phyloP scores from a whole-genome alignment of 768 basidiomycete genomes.

The Pleurotus eryngii region DNA sequence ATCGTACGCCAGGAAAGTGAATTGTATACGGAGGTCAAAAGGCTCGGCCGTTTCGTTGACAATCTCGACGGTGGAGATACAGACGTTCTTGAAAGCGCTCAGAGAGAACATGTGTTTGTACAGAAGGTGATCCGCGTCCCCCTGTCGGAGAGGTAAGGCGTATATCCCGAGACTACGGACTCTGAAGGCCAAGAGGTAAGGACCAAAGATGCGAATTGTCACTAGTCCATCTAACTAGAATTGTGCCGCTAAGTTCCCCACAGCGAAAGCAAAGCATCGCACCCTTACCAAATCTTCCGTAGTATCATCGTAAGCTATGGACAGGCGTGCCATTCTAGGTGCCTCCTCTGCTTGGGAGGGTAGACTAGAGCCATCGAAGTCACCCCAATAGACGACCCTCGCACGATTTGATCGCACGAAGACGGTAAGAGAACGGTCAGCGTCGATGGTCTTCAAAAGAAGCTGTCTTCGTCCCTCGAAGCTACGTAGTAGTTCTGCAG shows the following conservation, averaged over 20 bases:
- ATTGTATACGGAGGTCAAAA: conserved; percentile 14
- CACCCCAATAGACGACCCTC: conserved; percentile 37
- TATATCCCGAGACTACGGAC: conserved; percentile 49
- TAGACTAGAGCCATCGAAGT: conserved; percentile 5
- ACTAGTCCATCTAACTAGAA: conserved; percentile 39
- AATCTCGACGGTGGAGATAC: conserved; percentile 30
- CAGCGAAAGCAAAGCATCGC: background rate
- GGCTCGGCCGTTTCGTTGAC: background rate
- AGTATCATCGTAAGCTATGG: no score
- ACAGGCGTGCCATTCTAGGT: no score
- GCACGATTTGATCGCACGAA: conserved; percentile 27
- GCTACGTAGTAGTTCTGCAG: conserved; percentile 18
- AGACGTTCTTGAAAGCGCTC: conserved; percentile 41
- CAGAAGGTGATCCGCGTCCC: conserved; percentile 13
- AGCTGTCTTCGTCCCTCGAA: conserved; percentile 19
- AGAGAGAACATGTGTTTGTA: conserved; percentile 21
- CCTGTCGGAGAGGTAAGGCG: conserved; percentile 19
- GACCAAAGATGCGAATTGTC: conserved; percentile 41
- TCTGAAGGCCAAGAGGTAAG: conserved; percentile 50
- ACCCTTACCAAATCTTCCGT: conserved; percentile 32
- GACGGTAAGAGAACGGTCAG: conserved; percentile 25
- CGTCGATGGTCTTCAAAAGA: conserved; percentile 33
- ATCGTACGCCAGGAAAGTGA: conserved; percentile 44
- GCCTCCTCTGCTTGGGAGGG: no score
- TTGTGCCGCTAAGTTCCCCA: background rate